Evolutionary conservation across 495 filamentous ascomycete species (phyloP).

Genomic region (Amniculicola lignicola): DNA sequence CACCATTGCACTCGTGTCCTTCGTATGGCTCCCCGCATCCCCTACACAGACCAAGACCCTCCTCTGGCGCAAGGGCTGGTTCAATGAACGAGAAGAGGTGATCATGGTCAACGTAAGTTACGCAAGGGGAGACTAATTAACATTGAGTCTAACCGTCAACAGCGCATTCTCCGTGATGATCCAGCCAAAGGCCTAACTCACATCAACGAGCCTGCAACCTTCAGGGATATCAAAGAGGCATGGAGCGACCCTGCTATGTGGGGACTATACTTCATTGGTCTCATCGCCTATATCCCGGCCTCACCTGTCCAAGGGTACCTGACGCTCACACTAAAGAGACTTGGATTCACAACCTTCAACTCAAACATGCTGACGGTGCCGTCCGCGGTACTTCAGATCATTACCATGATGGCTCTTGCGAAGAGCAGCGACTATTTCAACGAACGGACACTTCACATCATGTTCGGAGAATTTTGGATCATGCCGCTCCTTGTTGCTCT

Average conservation of each 20-base stretch:
- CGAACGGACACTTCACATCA: conserved; percentile 47
- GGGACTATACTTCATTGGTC: not conserved
- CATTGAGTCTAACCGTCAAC: too few relatives aligned
- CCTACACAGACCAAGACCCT: not conserved
- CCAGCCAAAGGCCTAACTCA: not conserved
- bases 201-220: not conserved
- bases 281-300: not conserved
- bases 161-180: conserved; percentile 1
- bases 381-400: conserved; percentile 44
- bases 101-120: conserved; percentile 1
- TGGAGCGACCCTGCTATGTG: not conserved
- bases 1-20: conserved; percentile 7
- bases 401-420: conserved; percentile 46
- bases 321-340: conserved; percentile 43
- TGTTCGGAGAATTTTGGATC: conserved; percentile 49
- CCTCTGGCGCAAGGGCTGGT: not conserved
- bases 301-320: conserved; percentile 46
- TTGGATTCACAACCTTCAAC: conserved; percentile 49
- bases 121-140: too few relatives aligned
- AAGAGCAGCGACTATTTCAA: conserved; percentile 46
- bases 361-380: conserved; percentile 50
- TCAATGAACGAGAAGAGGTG: not conserved
- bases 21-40: not conserved
- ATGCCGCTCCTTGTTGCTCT: conserved; percentile 47
- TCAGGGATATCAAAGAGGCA: not conserved